A percentile compares a stretch with the other conserved stretches of the same genome.
These are phyloP conservation scores for Cyclostephanos tholiformis DNA, from an alignment of 108 stramenopile genomes.

Conservation along the genomic window DNA sequence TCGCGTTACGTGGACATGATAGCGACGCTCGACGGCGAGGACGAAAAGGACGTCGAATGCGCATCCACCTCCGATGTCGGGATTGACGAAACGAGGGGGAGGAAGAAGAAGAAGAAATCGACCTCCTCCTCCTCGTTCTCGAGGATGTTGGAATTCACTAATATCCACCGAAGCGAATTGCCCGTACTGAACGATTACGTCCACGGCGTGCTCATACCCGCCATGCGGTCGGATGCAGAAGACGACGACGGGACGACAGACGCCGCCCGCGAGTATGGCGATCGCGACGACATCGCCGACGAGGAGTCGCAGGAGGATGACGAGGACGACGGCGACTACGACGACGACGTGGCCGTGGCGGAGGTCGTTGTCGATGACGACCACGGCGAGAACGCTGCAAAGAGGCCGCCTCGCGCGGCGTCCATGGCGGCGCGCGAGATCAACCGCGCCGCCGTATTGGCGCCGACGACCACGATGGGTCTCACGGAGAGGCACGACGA, in stretches of 20 bases:
- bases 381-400: not conserved
- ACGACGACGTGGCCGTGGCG: not conserved
- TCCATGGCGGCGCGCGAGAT: not conserved
- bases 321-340: not conserved
- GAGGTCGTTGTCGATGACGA: not conserved
- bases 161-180: constrained; percentile 76
- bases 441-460: not conserved
- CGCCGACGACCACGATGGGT: not conserved
- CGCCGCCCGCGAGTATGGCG: constrained; percentile 6
- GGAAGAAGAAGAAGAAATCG: constrained; percentile 18
- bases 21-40: constrained; percentile 10
- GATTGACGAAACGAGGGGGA: not conserved
- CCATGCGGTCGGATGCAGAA: constrained; percentile 64
- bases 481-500: not conserved
- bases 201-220: constrained; percentile 69
- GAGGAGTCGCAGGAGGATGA: not conserved
- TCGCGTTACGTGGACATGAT: constrained; percentile 76
- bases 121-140: not conserved
- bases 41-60: constrained; percentile 6
- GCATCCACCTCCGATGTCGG: not conserved
- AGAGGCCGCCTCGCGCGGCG: not conserved
- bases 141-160: constrained; percentile 70
- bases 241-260: constrained; percentile 13
- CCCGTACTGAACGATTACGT: constrained; percentile 69
- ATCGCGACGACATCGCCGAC: not conserved